Evolutionary conservation across 495 filamentous ascomycete genomes (phyloP).

Genomic region (Aspergillus steynii): DNA sequence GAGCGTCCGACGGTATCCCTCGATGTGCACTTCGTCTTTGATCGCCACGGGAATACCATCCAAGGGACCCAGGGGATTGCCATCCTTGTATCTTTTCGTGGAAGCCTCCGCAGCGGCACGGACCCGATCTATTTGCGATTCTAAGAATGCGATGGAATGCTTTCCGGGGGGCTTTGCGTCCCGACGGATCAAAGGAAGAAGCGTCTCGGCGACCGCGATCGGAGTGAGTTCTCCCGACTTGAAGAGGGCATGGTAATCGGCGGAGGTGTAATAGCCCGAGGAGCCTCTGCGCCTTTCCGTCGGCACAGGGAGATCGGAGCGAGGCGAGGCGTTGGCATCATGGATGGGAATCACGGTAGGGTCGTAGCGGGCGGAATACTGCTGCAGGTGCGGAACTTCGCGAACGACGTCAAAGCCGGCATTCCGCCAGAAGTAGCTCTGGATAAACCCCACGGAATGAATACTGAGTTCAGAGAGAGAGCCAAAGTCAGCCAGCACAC

Average conservation of each 20-base stretch:
- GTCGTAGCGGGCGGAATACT: constrained; percentile 67
- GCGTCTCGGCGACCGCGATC: constrained; percentile 61
- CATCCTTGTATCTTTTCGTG: constrained; percentile 65
- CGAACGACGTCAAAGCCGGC: constrained; percentile 68
- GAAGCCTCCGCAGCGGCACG: constrained; percentile 69
- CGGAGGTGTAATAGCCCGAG: constrained; percentile 62
- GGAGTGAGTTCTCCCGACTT: constrained; percentile 69
- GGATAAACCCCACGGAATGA: constrained; percentile 52
- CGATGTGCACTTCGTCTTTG: constrained; percentile 79
- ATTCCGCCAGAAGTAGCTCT: constrained; percentile 69
- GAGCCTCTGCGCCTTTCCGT: constrained; percentile 33
- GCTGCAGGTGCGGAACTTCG: constrained; percentile 55
- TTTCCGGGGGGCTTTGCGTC: constrained; percentile 51
- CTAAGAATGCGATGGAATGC: constrained; percentile 70
- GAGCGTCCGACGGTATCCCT: constrained; percentile 68
- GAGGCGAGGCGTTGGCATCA: constrained; percentile 32
- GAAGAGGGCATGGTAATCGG: constrained; percentile 78
- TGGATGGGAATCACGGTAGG: constrained; percentile 78
- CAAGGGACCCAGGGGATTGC: constrained; percentile 62
- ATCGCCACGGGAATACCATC: constrained; percentile 87
- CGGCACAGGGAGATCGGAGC: constrained; percentile 23
- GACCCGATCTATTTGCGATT: constrained; percentile 58
- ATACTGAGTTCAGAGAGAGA: constrained; percentile 41
- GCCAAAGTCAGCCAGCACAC: neutral
- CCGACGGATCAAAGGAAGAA: constrained; percentile 69